Base-by-base conservation (phyloP, 177 flowering plant species). In the Vitis hybrid region DNA sequence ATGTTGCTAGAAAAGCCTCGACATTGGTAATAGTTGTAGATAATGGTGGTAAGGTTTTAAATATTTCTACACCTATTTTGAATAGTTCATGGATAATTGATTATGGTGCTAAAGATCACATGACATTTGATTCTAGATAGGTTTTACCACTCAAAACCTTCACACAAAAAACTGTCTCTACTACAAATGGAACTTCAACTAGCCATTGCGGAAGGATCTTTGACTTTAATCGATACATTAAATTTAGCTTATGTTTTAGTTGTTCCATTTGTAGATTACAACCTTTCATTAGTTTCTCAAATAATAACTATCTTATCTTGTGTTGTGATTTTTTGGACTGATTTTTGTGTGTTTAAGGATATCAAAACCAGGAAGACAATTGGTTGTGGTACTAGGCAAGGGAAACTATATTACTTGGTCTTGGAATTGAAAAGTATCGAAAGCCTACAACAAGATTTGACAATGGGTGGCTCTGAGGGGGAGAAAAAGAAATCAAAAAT, bases 281-380 rank as follows among this genome's bases (percentile, higher is more conserved):
- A 59, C 14, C 14, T 59, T 35, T 35, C 3, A 6, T 35, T 0
- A 4, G 41, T 35, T 6, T 35, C 41, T 35, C 0, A 35, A 35
- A 59, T 24, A 21, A 59, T 0, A 3, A 11, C 14, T 9, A 11
- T n/a, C 35, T 59, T 59, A 24, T 11, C 15, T 24, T 59, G 41
- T 59, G 1, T 59, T 59, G 7, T 59, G 4, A 56, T 59, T 59
- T 59, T 59, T 35, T 35, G n/a, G 62, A 17, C 0, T 21, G 12
- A 59, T 21, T 59, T 59, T 59, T 59, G 13, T 59, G 62, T 59
- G 3, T 24, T 59, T 24, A 59, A 21, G 62, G 62, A 59, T 3
- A 59, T 59, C 35, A 30, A 10, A 59, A 20, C 62, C 2, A 59
- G 11, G 1, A 2, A 4, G 14, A 59, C 0, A 0, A 59, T 59